Evolutionary conservation across 768 basidiomycete genomes (phyloP), one percentile per base, ranked within the genome.

Genomic region (Pleurotus pulmonarius): DNA sequence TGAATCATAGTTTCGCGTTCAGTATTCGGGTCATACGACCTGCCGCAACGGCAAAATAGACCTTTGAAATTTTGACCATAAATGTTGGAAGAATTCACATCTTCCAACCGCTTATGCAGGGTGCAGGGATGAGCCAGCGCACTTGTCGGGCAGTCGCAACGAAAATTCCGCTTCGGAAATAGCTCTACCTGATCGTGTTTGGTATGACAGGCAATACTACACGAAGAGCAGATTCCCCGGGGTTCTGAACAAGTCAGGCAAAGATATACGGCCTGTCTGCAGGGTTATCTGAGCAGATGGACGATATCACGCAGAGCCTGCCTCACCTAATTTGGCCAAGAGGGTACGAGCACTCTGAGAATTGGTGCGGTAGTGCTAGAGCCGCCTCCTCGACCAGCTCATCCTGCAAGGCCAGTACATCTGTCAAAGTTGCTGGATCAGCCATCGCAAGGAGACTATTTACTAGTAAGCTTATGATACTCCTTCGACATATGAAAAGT

Each of bases 1-100:
- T 94, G 92, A 26, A 93, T 86, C 92, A 94, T 94, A 2, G 90
- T 88, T 71, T 94, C 92, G 58, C 68, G 69, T 70, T 94, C 92
- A 16, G 73, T 83, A 61, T 80, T 78, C 26, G 88, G 79, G 65
- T 93, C 86, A 63, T 94, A 94, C 41, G 80, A 68, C 59, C 81
- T 70, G 43, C 81, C 79, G 67, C 92, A 94, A 26, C 92, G 78
- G 69, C 92, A 94, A 65, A 93, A 94, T 25, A 74, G 59, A 24
- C 77, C 81, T 22, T 71, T 69, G 65, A 90, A 94, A 70, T 94
- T 94, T 61, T 85, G 86, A 3, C 83, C 83, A 62, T 94, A 94
- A 40, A 61, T 51, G 62, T 94, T 94, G 11, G 69, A 62, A 43
- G 59, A 61, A 63, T 92, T 93, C 56, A 70, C 76, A 7, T 75